phyloP scores from a whole-genome alignment of 805 yeast species.

The Candida xyloterini region DNA sequence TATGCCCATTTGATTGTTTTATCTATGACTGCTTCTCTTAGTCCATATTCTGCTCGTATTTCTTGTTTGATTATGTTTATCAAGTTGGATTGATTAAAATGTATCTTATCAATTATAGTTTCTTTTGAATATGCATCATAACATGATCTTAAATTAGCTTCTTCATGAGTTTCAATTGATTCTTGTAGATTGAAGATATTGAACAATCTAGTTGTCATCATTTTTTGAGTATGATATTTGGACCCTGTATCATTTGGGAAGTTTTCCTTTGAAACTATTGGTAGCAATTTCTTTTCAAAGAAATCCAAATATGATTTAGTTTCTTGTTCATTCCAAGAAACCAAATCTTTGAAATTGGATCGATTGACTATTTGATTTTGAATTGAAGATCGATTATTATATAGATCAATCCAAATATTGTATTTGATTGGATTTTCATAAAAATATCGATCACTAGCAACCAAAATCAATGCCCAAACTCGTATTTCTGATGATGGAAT shows the following conservation, averaged over 20 bases:
- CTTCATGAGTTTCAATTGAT: not conserved
- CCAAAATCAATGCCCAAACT: slow-evolving; percentile 33
- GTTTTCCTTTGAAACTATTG: slow-evolving; percentile 11
- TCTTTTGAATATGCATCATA: slow-evolving; percentile 1
- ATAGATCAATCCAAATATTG: slow-evolving; percentile 29
- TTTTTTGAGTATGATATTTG: slow-evolving; percentile 12
- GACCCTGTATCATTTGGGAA: slow-evolving; percentile 7
- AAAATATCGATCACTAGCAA: slow-evolving; percentile 35
- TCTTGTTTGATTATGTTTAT: not conserved
- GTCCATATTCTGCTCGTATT: slow-evolving; percentile 3
- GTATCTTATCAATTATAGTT: not conserved
- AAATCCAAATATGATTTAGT: slow-evolving; percentile 49
- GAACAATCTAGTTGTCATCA: slow-evolving; percentile 14
- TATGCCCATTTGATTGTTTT: slow-evolving; percentile 2
- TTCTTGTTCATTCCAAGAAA: slow-evolving; percentile 47
- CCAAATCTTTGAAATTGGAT: slow-evolving; percentile 35
- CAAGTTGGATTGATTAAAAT: not conserved
- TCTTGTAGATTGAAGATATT: slow-evolving; percentile 15
- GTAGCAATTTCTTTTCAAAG: slow-evolving; percentile 35
- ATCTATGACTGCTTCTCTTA: not conserved
- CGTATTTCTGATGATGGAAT: slow-evolving; percentile 38
- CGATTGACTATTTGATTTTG: slow-evolving; percentile 21
- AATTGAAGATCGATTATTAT: slow-evolving; percentile 7
- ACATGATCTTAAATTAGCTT: not conserved
- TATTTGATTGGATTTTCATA: slow-evolving; percentile 19